These are phyloP conservation scores for Populus simonii DNA, from an alignment of 345 rosid genomes.

Conservation along the genomic window DNA sequence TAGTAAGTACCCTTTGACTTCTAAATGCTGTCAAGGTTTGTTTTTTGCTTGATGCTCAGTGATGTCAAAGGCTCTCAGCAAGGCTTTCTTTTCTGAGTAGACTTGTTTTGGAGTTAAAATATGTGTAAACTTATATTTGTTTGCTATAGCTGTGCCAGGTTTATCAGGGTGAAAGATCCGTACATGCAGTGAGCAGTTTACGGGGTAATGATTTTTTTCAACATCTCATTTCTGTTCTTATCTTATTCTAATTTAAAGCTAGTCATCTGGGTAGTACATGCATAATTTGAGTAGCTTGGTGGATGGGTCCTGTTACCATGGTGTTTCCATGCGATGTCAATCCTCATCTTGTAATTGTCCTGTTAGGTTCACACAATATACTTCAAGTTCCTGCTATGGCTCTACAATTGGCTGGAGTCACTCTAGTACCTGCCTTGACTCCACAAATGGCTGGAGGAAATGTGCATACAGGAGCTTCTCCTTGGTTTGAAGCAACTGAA, in stretches of 20 bases:
- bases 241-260: background rate
- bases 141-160: constrained; percentile 33
- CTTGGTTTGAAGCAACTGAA: constrained; percentile 65
- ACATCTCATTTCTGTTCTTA: constrained; percentile 5
- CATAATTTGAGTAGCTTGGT: background rate
- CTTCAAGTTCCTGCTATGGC: constrained; percentile 34
- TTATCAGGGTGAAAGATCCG: constrained; percentile 30
- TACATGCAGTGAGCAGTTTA: constrained; percentile 31
- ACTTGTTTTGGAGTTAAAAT: background rate
- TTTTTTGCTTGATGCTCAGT: background rate
- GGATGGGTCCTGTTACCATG: background rate
- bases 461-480: constrained; percentile 79
- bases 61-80: constrained; percentile 1
- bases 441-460: constrained; percentile 45
- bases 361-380: constrained; percentile 44
- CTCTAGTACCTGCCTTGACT: constrained; percentile 4
- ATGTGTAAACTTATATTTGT: constrained; percentile 9
- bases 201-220: constrained; percentile 40
- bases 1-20: background rate
- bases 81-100: background rate
- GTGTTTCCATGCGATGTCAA: background rate
- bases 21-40: background rate
- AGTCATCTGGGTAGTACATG: background rate
- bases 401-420: constrained; percentile 33
- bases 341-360: constrained; percentile 9